phyloP scores from a whole-genome alignment of 257 asterid species.

The Cynanchum wilfordii region DNA sequence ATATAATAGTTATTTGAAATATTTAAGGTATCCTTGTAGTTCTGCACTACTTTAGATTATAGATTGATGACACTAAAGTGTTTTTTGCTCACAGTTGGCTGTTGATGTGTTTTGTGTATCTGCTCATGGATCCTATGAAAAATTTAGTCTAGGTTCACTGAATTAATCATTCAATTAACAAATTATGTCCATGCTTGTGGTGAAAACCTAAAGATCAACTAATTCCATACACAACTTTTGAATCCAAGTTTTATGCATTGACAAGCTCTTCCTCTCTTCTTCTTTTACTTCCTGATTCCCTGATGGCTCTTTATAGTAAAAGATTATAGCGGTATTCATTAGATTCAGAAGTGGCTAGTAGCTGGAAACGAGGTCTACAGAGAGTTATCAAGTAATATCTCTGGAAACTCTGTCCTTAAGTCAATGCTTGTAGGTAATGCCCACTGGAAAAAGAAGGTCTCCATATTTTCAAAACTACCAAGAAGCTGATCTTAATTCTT shows the following conservation, averaged over 20 bases:
- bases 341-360: constrained; percentile 3
- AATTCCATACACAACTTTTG: not conserved
- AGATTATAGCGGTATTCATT: not conserved
- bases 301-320: not conserved
- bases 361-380: not conserved
- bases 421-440: not conserved
- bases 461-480: not conserved
- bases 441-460: not conserved
- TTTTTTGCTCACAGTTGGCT: not conserved
- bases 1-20: not conserved
- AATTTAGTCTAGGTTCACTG: not conserved
- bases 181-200: not conserved
- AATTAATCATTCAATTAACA: not conserved
- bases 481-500: not conserved
- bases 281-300: not conserved
- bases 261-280: not conserved
- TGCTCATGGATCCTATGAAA: not conserved
- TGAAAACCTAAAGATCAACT: not conserved
- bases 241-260: not conserved
- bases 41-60: not conserved
- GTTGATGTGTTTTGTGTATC: not conserved
- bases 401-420: constrained; percentile 4
- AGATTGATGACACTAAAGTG: not conserved
- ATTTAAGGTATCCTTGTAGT: not conserved
- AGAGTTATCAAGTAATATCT: constrained; percentile 5